phyloP scores from a whole-genome alignment of 345 rosid species.

The Arabis alpina region DNA sequence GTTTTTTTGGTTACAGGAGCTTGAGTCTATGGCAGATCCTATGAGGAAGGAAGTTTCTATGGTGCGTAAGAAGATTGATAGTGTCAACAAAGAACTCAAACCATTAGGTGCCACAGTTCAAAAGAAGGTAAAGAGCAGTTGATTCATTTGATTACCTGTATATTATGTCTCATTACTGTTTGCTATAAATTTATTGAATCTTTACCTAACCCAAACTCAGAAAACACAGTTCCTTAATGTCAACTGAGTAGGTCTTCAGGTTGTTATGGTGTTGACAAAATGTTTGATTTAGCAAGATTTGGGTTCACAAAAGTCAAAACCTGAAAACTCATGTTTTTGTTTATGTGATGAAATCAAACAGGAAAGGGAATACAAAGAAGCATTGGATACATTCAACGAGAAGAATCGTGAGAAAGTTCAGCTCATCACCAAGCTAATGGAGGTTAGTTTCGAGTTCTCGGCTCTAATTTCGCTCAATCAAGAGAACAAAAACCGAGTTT shows the following conservation, averaged over 20 bases:
- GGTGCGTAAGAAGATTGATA: constrained; percentile 89
- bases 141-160: background rate
- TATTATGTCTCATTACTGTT: background rate
- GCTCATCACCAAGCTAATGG: constrained; percentile 82
- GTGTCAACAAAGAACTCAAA: constrained; percentile 88
- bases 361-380: constrained; percentile 91
- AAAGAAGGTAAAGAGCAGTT: constrained; percentile 66
- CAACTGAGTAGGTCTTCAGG: constrained; percentile 14
- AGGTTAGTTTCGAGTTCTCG: constrained; percentile 52
- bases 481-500: background rate
- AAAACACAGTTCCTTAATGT: constrained; percentile 13
- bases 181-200: background rate
- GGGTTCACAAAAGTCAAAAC: background rate
- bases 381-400: constrained; percentile 72
- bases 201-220: constrained; percentile 28
- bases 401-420: constrained; percentile 86
- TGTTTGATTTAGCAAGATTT: constrained; percentile 3
- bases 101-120: constrained; percentile 83
- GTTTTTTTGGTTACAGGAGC: constrained; percentile 62
- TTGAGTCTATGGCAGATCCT: constrained; percentile 88
- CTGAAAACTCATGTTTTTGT: background rate
- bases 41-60: constrained; percentile 87
- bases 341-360: constrained; percentile 41
- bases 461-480: background rate
- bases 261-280: constrained; percentile 28